A percentile compares a stretch with the other conserved stretches of the same genome.
These are phyloP conservation scores for Cucumis melo DNA, from an alignment of 306 rosid species.

Conservation along the genomic window DNA sequence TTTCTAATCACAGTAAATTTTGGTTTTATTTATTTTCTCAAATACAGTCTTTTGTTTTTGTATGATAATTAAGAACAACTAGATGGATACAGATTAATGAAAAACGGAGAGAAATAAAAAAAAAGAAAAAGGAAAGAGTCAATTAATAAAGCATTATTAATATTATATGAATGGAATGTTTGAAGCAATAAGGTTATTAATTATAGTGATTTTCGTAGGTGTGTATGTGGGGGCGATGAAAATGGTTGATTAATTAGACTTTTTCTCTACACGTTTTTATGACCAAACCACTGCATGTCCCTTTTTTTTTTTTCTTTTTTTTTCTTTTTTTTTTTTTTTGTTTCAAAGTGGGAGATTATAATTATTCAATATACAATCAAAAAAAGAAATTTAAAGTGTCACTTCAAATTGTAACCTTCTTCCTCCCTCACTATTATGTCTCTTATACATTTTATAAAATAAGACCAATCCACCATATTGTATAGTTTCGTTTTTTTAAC, in stretches of 20 bases:
- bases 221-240: neutral
- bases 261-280: slow-evolving; percentile 24
- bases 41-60: too few relatives aligned
- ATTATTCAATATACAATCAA: neutral
- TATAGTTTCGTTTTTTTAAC: neutral
- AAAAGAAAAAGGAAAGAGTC: neutral
- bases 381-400: too few relatives aligned
- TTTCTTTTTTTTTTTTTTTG: neutral
- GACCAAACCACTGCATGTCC: slow-evolving; percentile 4
- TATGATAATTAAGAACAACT: too few relatives aligned
- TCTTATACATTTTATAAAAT: neutral
- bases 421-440: neutral
- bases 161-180: slow-evolving; percentile 1
- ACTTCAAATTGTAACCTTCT: neutral
- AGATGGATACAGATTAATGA: too few relatives aligned
- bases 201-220: neutral
- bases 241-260: neutral
- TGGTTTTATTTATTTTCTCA: too few relatives aligned
- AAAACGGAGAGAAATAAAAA: too few relatives aligned
- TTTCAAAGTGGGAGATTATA: neutral
- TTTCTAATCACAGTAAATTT: too few relatives aligned
- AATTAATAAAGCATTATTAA: neutral
- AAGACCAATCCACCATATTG: neutral
- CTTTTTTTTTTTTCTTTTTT: neutral
- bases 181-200: neutral